Conservation (phyloP, 78 protist species). For the Cavenderia fasciculata region DNA sequence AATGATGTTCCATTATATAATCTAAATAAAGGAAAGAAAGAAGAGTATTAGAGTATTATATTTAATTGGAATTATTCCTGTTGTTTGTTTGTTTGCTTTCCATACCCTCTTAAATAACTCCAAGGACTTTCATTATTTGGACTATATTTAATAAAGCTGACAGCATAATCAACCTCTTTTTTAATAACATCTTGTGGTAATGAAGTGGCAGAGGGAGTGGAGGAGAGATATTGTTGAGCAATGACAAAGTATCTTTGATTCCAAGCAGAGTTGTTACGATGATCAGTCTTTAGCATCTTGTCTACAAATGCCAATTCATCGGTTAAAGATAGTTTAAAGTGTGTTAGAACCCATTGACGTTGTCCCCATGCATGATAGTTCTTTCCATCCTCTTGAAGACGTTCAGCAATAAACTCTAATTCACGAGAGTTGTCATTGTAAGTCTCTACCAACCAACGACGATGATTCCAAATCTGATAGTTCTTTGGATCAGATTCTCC, state of each 20-base stretch:
- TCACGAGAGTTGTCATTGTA: conserved; percentile 66
- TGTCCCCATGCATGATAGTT: conserved; percentile 98
- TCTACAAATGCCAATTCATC: conserved; percentile 84
- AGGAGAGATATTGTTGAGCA: background rate
- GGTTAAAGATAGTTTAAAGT: conserved; percentile 45
- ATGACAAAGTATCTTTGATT: conserved; percentile 92
- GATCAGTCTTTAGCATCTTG: conserved; percentile 81
- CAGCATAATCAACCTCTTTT: conserved; percentile 35
- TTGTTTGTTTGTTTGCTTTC: background rate
- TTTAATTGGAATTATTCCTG: background rate
- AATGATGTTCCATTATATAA: conserved; percentile 26
- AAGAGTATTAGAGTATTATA: background rate
- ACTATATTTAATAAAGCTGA: background rate
- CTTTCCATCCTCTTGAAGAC: conserved; percentile 88
- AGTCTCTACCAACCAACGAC: conserved; percentile 79
- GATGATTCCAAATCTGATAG: conserved; percentile 97
- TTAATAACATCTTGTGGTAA: background rate
- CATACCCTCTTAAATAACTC: conserved; percentile 77
- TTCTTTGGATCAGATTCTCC: conserved; percentile 87
- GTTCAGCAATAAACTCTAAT: conserved; percentile 50
- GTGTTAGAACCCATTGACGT: conserved; percentile 76
- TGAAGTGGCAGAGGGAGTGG: background rate
- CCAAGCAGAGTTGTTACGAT: conserved; percentile 97
- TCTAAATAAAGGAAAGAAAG: too few species aligned
- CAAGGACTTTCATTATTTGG: conserved; percentile 88